Base-by-base conservation (phyloP, 2,329 filamentous ascomycete genomes). In the Talaromyces sp. region DNA sequence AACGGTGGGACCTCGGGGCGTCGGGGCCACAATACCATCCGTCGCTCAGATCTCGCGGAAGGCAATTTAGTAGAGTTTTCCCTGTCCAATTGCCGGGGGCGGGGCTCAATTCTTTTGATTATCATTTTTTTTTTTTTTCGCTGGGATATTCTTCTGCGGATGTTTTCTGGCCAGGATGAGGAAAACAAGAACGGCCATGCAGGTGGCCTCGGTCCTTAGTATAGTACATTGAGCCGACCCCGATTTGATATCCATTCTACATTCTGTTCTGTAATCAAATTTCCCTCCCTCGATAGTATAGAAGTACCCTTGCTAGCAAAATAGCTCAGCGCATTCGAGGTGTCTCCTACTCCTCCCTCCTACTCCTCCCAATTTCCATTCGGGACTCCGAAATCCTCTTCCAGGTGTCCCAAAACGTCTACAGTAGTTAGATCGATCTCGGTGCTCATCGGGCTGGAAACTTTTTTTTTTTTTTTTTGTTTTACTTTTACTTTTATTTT, bases 11-110 rank as follows among this genome's bases (percentile, higher is more conserved):
- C 59, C 54, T 27, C 24, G 24, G 58, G 57, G 42, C 19, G 32
- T 62, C 60, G 60, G 61, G 52, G 54, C 51, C 44, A 55, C 43
- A 63, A 17, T 59, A 54, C 30, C 46, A 57, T 56, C 61, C 60
- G 61, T 17, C 6, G 14, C 14, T 48, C 17, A 17, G 11, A 14
- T 22, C 11, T 19, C 36, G 24, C 41, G 44, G 24, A 19, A 40
- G 24, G 11, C n/a, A 49, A 42, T 55, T n/a, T 49, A 52, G 49
- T 49, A 49, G 45, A 47, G 46, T 55, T 55, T 39, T 16, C 13
- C n/a, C 16, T n/a, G 10, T 14, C 33, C 13, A 35, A 41, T 8
- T 41, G 4, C 37, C 30, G 3, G 27, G 36, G 14, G 8, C 36
- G 36, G 16, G 19, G 36, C 16, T 20, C 36, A 20, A 39, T 10